phyloP scores from a whole-genome alignment of 805 yeast genomes.

The Ogataea degrootiae region DNA sequence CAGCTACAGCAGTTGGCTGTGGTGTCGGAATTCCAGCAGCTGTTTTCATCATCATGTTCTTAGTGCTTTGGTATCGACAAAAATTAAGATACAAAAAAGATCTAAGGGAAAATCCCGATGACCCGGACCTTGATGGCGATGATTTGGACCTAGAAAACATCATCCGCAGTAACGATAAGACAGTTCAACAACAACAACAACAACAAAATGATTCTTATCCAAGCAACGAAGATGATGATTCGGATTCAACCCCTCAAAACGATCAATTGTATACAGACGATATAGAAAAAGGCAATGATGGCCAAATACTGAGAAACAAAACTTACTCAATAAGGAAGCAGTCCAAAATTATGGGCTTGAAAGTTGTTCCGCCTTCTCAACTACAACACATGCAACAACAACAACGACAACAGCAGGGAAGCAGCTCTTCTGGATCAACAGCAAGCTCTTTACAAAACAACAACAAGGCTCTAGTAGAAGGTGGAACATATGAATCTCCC shows the following conservation, averaged over 20 bases:
- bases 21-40: slow-evolving; percentile 49
- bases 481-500: too few species aligned
- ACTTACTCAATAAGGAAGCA: slow-evolving; percentile 16
- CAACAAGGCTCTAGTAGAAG: not conserved
- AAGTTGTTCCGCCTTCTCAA: slow-evolving; percentile 1
- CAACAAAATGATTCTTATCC: not conserved
- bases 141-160: slow-evolving; percentile 34
- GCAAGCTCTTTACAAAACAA: not conserved
- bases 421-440: too few species aligned
- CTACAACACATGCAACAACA: slow-evolving; percentile 1
- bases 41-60: slow-evolving; percentile 30
- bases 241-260: not conserved
- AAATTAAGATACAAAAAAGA: slow-evolving; percentile 36
- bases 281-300: not conserved
- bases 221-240: not conserved
- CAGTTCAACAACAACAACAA: not conserved
- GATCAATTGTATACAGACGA: not conserved
- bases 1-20: slow-evolving; percentile 43
- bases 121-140: slow-evolving; percentile 31
- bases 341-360: slow-evolving; percentile 25
- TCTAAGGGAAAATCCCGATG: slow-evolving; percentile 26
- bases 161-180: not conserved
- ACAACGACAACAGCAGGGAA: slow-evolving; percentile 2
- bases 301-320: slow-evolving; percentile 8
- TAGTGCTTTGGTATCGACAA: slow-evolving; percentile 34